Evolutionary conservation across 768 basidiomycete species (phyloP).

Genomic region (Ephemerocybe angulata): DNA sequence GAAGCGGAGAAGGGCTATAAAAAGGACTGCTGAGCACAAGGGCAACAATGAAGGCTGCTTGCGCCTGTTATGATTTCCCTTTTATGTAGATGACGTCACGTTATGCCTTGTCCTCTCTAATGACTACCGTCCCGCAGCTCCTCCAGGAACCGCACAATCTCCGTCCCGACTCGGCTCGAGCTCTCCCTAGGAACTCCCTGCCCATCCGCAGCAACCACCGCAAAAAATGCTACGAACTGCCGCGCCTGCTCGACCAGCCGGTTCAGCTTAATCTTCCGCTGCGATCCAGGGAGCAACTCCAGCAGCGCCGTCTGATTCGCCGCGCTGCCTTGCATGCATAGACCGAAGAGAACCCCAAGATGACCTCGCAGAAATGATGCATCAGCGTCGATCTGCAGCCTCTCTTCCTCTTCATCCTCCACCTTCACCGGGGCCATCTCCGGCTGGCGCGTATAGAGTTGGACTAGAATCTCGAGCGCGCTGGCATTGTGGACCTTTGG

Average conservation of each 20-base stretch:
- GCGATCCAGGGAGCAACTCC: slow-evolving; percentile 19
- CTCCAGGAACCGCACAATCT: slow-evolving; percentile 55
- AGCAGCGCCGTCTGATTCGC: slow-evolving; percentile 37
- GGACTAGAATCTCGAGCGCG: slow-evolving; percentile 48
- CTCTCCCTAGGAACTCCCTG: slow-evolving; percentile 30
- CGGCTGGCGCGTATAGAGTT: slow-evolving; percentile 43
- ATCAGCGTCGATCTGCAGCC: slow-evolving; percentile 30
- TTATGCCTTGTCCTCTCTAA: neutral
- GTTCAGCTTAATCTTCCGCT: slow-evolving; percentile 24
- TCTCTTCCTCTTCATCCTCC: neutral
- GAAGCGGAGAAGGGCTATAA: neutral
- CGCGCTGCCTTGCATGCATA: slow-evolving; percentile 41
- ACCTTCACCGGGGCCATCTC: neutral
- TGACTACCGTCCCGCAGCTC: slow-evolving; percentile 25
- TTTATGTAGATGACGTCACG: slow-evolving; percentile 8
- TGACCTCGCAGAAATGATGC: slow-evolving; percentile 64
- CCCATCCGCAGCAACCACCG: slow-evolving; percentile 16
- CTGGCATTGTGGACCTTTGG: slow-evolving; percentile 27
- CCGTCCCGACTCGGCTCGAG: slow-evolving; percentile 31
- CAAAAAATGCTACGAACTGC: slow-evolving; percentile 49
- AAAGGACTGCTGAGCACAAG: neutral
- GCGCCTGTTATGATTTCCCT: neutral
- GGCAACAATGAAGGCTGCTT: neutral
- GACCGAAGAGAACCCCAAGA: slow-evolving; percentile 68
- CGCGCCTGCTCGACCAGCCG: slow-evolving; percentile 41